Evolutionary conservation across 176 grass and related monocot genomes (phyloP).

Genomic region (Bolboschoenus planiculmis): DNA sequence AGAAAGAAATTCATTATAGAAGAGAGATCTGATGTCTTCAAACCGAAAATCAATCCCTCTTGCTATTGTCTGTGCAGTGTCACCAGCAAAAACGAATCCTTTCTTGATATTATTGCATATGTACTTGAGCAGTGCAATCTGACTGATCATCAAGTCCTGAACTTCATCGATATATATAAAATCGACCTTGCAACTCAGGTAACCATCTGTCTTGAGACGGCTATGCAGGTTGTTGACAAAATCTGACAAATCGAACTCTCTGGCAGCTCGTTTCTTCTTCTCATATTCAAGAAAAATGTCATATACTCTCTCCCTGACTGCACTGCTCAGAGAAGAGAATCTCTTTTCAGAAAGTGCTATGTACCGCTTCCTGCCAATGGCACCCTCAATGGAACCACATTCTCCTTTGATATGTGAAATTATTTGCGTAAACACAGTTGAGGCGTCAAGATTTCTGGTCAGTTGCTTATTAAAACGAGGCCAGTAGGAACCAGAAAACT

Average conservation of each 20-base stretch:
- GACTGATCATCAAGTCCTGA: conserved; percentile 76
- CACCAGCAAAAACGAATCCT: conserved; percentile 84
- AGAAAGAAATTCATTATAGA: conserved; percentile 59
- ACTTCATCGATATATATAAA: conserved; percentile 91
- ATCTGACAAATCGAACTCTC: conserved; percentile 86
- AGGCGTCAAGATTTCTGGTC: conserved; percentile 59
- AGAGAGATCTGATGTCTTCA: conserved; percentile 73
- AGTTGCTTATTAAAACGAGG: conserved; percentile 55
- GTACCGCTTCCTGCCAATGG: conserved; percentile 44
- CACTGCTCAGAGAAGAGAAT: conserved; percentile 49
- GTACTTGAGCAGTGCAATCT: conserved; percentile 72
- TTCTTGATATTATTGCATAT: conserved; percentile 65
- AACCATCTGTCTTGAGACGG: conserved; percentile 34
- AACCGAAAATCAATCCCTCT: conserved; percentile 88
- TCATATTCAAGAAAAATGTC: conserved; percentile 78
- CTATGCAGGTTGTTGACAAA: conserved; percentile 54
- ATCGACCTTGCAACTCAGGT: conserved; percentile 41
- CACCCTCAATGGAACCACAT: conserved; percentile 13
- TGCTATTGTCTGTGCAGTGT: conserved; percentile 85
- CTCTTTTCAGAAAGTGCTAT: conserved; percentile 51
- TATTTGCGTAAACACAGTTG: conserved; percentile 85
- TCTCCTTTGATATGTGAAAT: conserved; percentile 82
- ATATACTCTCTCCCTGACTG: conserved; percentile 53
- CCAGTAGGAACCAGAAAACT: conserved; percentile 71
- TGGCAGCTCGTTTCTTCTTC: conserved; percentile 36